Evolutionary conservation across 148 eudicot genomes (phyloP).

Genomic region (Rhododendron ovatum): DNA sequence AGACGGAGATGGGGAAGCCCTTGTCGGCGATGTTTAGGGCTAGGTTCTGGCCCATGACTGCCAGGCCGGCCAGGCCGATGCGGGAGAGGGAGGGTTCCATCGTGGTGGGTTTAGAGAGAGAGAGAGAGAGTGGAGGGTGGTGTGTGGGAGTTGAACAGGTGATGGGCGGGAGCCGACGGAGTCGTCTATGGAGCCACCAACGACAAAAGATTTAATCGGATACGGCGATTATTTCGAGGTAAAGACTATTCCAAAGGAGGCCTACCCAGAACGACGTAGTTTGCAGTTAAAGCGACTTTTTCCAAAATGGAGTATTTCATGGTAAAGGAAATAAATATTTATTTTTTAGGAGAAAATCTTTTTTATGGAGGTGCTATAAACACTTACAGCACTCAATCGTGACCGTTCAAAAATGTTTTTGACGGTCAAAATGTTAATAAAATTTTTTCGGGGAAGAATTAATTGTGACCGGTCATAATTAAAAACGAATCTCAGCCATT

Average conservation of each 20-base stretch:
- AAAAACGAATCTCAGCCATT: no score
- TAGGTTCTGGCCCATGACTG: conserved; percentile 97
- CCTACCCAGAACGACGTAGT: background rate
- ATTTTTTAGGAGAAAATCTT: no score
- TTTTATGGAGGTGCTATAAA: no score
- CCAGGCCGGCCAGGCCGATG: conserved; percentile 91
- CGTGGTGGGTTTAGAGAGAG: background rate
- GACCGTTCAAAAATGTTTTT: no score
- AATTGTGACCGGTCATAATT: no score
- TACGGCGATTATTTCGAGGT: background rate
- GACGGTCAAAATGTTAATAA: no score
- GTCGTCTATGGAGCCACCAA: conserved; percentile 40
- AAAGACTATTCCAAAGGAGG: background rate
- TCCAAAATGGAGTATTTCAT: no score
- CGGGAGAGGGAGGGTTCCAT: conserved; percentile 50
- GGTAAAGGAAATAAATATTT: no score
- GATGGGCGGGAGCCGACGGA: conserved; percentile 24
- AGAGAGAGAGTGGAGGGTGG: background rate
- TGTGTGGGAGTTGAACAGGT: background rate
- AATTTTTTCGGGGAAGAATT: no score
- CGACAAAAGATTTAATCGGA: background rate
- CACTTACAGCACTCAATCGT: no score
- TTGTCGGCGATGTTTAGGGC: conserved; percentile 95
- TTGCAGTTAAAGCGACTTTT: no score
- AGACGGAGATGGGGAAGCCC: conserved; percentile 89